Percentiles rank a stretch among this genome's conserved stretches.
These are phyloP conservation scores for Suillus clintonianus DNA, from an alignment of 768 basidiomycete species.

Conservation along the genomic window DNA sequence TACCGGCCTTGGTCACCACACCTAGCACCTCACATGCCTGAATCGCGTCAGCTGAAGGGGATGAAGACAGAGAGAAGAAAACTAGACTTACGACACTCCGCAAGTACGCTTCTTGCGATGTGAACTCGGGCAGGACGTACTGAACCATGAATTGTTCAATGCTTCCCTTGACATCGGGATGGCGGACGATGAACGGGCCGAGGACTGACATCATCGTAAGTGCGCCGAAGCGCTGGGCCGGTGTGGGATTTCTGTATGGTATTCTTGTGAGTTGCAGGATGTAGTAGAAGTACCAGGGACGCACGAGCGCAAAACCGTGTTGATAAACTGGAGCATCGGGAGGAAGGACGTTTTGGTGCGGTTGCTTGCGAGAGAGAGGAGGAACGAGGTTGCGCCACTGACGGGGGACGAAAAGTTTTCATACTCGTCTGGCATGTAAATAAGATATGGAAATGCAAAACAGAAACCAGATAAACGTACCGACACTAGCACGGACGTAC, in stretches of 20 bases:
- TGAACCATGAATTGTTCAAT: slow-evolving; percentile 79
- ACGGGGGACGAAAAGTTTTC: slow-evolving; percentile 77
- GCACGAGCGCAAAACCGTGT: slow-evolving; percentile 67
- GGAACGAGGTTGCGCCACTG: slow-evolving; percentile 77
- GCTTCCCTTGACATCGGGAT: slow-evolving; percentile 73
- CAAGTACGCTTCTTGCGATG: slow-evolving; percentile 67
- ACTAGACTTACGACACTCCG: slow-evolving; percentile 65
- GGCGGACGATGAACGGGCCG: slow-evolving; percentile 79
- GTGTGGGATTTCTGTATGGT: slow-evolving; percentile 43
- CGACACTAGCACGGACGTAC: slow-evolving; percentile 74
- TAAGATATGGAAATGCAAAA: neutral
- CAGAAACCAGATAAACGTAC: slow-evolving; percentile 38
- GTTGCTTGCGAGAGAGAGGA: slow-evolving; percentile 75
- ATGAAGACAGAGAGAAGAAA: neutral
- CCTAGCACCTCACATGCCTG: slow-evolving; percentile 84
- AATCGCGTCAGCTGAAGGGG: neutral
- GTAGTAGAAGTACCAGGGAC: slow-evolving; percentile 23
- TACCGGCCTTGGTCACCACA: slow-evolving; percentile 67
- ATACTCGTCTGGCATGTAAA: slow-evolving; percentile 67
- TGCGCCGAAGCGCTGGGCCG: slow-evolving; percentile 79
- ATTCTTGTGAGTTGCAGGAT: neutral
- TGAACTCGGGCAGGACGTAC: slow-evolving; percentile 75
- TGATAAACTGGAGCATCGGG: slow-evolving; percentile 78
- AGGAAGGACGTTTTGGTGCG: slow-evolving; percentile 82
- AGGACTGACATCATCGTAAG: slow-evolving; percentile 39